These are phyloP conservation scores for Pseudocercospora cruenta DNA, from an alignment of 2,329 filamentous ascomycete genomes.

Conservation along the genomic window DNA sequence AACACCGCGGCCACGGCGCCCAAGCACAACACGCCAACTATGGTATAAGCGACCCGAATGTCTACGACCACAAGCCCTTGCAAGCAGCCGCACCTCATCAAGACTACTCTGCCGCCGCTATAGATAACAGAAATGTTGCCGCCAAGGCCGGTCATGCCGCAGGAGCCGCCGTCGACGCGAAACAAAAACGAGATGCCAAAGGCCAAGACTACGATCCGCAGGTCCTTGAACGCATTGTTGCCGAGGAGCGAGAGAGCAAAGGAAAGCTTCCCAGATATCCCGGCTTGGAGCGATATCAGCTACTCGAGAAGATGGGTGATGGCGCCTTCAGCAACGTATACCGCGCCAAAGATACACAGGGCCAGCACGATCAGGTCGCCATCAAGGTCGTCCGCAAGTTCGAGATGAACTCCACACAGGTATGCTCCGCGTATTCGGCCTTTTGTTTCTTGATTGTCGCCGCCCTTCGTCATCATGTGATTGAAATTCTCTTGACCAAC, in stretches of 20 bases:
- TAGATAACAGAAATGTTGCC: conserved; percentile 65
- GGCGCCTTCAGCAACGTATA: conserved; percentile 99
- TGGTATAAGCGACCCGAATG: conserved; percentile 63
- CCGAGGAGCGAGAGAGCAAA: conserved; percentile 85
- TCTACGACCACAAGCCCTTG: conserved; percentile 60
- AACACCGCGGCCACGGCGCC: conserved; percentile 54
- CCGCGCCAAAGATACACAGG: conserved; percentile 75
- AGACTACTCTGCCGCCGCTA: conserved; percentile 66
- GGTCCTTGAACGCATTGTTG: conserved; percentile 82
- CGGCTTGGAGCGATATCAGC: conserved; percentile 80
- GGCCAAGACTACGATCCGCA: conserved; percentile 59
- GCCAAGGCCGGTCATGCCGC: conserved; percentile 70
- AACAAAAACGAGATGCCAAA: conserved; percentile 58
- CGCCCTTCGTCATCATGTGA: conserved; percentile 26
- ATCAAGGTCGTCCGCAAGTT: conserved; percentile 99
- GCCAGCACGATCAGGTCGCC: conserved; percentile 77
- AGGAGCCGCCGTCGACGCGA: conserved; percentile 64
- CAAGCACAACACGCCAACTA: conserved; percentile 42
- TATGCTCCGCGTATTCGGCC: conserved; percentile 58
- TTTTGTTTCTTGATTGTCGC: conserved; percentile 29
- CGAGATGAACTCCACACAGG: conserved; percentile 98
- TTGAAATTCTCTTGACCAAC: conserved; percentile 26
- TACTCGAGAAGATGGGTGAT: conserved; percentile 97
- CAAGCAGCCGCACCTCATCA: conserved; percentile 52
- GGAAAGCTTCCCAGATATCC: conserved; percentile 85